Base-by-base conservation (phyloP, 768 basidiomycete genomes). In the Boletus rubescentipes region DNA sequence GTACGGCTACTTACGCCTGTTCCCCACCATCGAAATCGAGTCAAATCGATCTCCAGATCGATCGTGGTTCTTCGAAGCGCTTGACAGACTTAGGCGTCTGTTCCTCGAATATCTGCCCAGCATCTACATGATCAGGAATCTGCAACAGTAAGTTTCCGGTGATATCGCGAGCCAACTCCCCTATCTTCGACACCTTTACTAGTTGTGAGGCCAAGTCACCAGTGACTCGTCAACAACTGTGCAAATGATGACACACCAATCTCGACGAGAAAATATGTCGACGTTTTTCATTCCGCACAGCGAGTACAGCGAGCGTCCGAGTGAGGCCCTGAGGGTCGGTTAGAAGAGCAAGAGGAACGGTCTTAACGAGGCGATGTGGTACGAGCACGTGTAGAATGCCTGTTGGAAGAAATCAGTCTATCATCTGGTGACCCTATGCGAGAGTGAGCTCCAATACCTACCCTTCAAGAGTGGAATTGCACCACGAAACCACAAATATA, bases 371-470 rank as follows among this genome's bases (percentile, higher is more conserved):
- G 0, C 83, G 72, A 8, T n/a, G n/a, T n/a, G 81, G 79, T 41
- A 89, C 78, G 37, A 90, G 69, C 10, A 64, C 63, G 9, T 85
- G 84, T 90, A 87, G 61, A 84, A 91, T 7, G 87, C 82, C 89
- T 91, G 54, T 46, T 21, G 21, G 29, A 40, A 47, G n/a, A 51
- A 34, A 15, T 35, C n/a, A 41, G 23, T 49, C 34, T 14, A 7
- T 39, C 38, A 35, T 45, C 41, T 40, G 29, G 12, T 5, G 31
- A 32, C 15, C 30, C 30, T 3, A 6, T 32, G 23, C 3, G 29
- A n/a, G n/a, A n/a, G n/a, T 5, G 31, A 46, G 21, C 3, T 46
- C 15, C 37, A 39, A 40, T 36, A 61, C 77, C n/a, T n/a, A n/a
- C n/a, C n/a, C n/a, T n/a, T n/a, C n/a, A n/a, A n/a, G n/a, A n/a